Conservation (phyloP, 2,329 filamentous ascomycete genomes). For the Claviceps digitariae region DNA sequence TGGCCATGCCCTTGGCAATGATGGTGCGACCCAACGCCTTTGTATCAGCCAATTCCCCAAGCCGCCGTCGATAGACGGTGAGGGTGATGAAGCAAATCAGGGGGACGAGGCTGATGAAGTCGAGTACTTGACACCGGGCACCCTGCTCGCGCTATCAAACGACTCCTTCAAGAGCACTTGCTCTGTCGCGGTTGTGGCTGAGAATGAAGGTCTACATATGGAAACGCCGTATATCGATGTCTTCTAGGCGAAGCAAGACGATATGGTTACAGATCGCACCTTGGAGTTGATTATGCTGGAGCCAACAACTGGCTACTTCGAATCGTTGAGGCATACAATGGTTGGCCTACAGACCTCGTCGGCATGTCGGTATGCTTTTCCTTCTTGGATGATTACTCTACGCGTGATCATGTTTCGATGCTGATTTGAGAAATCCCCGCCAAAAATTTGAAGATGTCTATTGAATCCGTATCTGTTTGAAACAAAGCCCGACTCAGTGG, state of each 20-base stretch:
- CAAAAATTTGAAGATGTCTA: conserved; percentile 29
- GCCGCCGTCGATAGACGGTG: conserved; percentile 38
- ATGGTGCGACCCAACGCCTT: conserved; percentile 35
- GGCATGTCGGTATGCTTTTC: conserved; percentile 34
- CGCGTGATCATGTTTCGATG: not conserved
- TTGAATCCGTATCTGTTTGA: conserved; percentile 48
- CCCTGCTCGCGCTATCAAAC: conserved; percentile 36
- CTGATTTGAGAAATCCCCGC: not conserved
- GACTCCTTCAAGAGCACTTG: conserved; percentile 55
- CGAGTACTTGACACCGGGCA: conserved; percentile 37
- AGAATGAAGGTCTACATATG: conserved; percentile 41
- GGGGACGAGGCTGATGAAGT: conserved; percentile 30
- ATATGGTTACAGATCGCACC: conserved; percentile 54
- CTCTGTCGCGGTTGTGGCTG: conserved; percentile 59
- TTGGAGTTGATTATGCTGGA: conserved; percentile 69
- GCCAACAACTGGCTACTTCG: conserved; percentile 59
- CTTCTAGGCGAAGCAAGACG: conserved; percentile 48
- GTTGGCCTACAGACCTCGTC: conserved; percentile 52
- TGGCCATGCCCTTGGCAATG: conserved; percentile 47
- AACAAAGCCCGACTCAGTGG: conserved; percentile 21
- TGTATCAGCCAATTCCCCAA: conserved; percentile 56
- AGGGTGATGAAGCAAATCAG: not conserved
- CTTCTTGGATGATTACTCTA: conserved; percentile 7
- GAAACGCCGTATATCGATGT: conserved; percentile 44
- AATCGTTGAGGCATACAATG: conserved; percentile 61